phyloP scores from a whole-genome alignment of 2,329 filamentous ascomycete genomes.

The Didymosphaeria variabile region DNA sequence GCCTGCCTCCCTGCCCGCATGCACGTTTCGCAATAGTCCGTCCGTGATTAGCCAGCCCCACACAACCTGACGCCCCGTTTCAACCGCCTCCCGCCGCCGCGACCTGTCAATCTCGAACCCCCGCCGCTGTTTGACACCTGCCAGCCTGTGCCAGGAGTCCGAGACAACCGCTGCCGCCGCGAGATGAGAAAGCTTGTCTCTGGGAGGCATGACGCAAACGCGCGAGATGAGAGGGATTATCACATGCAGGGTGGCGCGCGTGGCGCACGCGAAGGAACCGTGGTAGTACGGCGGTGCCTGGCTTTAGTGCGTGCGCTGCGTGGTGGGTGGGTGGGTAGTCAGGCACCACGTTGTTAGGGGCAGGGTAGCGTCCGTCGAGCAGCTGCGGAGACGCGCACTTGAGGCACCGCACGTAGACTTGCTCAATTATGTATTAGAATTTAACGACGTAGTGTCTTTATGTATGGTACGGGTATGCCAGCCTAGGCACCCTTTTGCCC shows the following conservation, averaged over 20 bases:
- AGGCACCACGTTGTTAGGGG: not conserved
- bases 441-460: not conserved
- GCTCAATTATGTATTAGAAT: conserved; percentile 5
- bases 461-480: not conserved
- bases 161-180: not conserved
- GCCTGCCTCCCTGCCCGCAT: not conserved
- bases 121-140: not conserved
- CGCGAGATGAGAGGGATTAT: not conserved
- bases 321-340: too few relatives aligned
- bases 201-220: not conserved
- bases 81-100: not conserved
- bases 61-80: not conserved
- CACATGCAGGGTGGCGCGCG: not conserved
- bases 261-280: too few relatives aligned
- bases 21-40: conserved; percentile 1
- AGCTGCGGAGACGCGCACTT: too few relatives aligned
- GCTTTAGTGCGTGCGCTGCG: too few relatives aligned
- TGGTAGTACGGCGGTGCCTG: too few relatives aligned
- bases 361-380: not conserved
- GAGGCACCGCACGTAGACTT: not conserved
- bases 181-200: not conserved
- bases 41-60: not conserved
- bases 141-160: not conserved
- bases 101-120: not conserved
- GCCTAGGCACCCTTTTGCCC: not conserved